A percentile compares a stretch with the other conserved stretches of the same genome.
These are phyloP conservation scores for Metschnikowia aberdeeniae DNA, from an alignment of 805 yeast genomes.

Conservation along the genomic window DNA sequence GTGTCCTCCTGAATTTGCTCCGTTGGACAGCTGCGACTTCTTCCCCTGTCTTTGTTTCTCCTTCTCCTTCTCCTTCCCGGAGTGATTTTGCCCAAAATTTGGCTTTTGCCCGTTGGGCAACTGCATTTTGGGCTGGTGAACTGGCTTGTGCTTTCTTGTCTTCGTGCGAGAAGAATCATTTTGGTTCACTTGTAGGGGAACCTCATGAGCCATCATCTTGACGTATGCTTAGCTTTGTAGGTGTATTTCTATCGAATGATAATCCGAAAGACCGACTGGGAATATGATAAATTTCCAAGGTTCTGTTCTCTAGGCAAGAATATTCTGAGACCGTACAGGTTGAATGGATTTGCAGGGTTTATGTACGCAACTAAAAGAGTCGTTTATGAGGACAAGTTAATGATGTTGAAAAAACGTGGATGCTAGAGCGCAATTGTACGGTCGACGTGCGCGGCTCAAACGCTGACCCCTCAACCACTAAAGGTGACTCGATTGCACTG, in stretches of 20 bases:
- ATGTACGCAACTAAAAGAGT: neutral
- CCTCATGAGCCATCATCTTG: conserved; percentile 28
- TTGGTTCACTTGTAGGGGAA: conserved; percentile 25
- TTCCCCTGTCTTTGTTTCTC: conserved; percentile 9
- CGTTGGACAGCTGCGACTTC: conserved; percentile 22
- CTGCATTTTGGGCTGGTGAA: conserved; percentile 15
- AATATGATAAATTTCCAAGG: neutral
- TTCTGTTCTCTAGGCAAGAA: neutral
- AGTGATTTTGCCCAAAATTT: conserved; percentile 17
- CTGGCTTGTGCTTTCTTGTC: conserved; percentile 15
- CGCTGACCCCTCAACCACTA: neutral
- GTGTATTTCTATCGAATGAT: neutral
- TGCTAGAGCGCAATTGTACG: conserved; percentile 4
- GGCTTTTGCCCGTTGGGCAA: conserved; percentile 32
- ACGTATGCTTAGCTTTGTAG: conserved; percentile 1
- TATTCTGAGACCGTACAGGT: neutral
- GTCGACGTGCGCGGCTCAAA: neutral
- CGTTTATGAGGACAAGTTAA: neutral
- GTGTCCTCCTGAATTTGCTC: conserved; percentile 21
- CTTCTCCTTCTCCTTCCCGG: conserved; percentile 2
- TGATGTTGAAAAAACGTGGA: conserved; percentile 1
- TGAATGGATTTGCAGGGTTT: neutral
- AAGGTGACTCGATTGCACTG: neutral
- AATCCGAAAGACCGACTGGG: neutral
- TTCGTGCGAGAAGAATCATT: conserved; percentile 12